Evolutionary conservation across 139 green algal genomes (phyloP), one percentile per base, ranked within the genome.

Genomic region (Auxenochlorella pyrenoidosa): DNA sequence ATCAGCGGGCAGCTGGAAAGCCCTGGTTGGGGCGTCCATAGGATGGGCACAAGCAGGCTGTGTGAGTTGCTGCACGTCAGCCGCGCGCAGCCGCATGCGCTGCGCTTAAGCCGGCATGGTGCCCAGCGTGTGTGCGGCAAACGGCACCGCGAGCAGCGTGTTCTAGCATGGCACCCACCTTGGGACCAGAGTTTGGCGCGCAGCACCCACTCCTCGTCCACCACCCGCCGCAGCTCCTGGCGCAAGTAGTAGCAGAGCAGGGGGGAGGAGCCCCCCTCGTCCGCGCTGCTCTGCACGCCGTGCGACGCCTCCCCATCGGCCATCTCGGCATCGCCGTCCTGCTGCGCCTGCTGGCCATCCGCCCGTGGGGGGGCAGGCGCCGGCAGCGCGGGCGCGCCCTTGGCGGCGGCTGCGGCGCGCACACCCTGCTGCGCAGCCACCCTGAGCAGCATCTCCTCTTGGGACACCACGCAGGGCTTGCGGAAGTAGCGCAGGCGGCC

Each of bases 121-220:
- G 47, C 47, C 47, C 47, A 54, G 47, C 47, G 47, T 54, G 10
- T 54, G 47, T 10, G 6, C 47, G n/a, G n/a, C n/a, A n/a, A n/a
- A n/a, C n/a, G n/a, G n/a, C 47, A 54, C 47, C 8, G 47, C 47
- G 4, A n/a, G 38, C 30, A 75, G 3, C 72, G 6, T 60, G 44
- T 8, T 41, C 26, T 1, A 19, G 28, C 26, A 63, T 3, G 44
- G 41, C 24, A 36, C 82, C 34, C 82, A 86, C 82, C 82, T 51
- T 86, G 32, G 1, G 82, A 75, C 95, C 94, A 96, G 0, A 97
- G 91, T 66, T 90, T 87, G 73, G 90, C 86, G 36, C 94, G 89
- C 88, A 93, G 86, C 36, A 89, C 83, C n/a, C 68, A 79, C 91
- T 98, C 93, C 79, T 95, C 79, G 26, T 82, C 43, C 2, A 92